These are phyloP conservation scores for Sanghuangporus baumii DNA, from an alignment of 1,284 basidiomycete species.

Conservation along the genomic window DNA sequence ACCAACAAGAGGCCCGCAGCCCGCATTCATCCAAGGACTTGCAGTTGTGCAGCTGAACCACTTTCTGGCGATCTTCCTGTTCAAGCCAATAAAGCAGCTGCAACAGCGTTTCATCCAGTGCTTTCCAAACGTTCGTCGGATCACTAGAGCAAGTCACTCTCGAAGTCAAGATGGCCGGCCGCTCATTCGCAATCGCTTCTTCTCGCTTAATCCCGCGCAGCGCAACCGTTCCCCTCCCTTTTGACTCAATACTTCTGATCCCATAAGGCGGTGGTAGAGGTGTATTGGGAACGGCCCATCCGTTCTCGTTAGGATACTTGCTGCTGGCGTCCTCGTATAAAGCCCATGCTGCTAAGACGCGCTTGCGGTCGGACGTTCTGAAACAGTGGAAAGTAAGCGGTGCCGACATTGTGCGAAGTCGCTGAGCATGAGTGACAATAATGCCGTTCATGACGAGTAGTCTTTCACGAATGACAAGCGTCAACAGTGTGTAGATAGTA, in stretches of 20 bases:
- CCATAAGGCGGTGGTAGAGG: neutral
- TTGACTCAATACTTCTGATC: neutral
- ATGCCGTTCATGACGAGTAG: too few species aligned
- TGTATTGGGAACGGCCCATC: neutral
- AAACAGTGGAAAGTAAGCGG: neutral
- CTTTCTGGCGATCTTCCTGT: neutral
- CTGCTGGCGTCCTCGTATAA: neutral
- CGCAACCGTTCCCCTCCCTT: neutral
- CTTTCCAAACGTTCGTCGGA: neutral
- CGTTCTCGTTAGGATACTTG: neutral
- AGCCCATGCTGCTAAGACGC: neutral
- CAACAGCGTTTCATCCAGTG: neutral
- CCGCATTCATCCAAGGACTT: neutral
- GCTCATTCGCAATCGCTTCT: neutral
- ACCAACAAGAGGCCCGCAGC: neutral
- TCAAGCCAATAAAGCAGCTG: neutral
- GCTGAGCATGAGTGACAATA: too few species aligned
- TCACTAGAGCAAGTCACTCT: neutral
- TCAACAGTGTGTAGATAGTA: too few species aligned
- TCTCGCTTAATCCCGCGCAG: neutral
- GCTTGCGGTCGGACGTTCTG: neutral
- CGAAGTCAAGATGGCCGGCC: neutral
- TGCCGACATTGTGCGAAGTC: too few species aligned
- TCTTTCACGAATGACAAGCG: too few species aligned
- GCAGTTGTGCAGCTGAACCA: neutral